Conservation (phyloP, 805 yeast species). For the Saturnispora silvae region DNA sequence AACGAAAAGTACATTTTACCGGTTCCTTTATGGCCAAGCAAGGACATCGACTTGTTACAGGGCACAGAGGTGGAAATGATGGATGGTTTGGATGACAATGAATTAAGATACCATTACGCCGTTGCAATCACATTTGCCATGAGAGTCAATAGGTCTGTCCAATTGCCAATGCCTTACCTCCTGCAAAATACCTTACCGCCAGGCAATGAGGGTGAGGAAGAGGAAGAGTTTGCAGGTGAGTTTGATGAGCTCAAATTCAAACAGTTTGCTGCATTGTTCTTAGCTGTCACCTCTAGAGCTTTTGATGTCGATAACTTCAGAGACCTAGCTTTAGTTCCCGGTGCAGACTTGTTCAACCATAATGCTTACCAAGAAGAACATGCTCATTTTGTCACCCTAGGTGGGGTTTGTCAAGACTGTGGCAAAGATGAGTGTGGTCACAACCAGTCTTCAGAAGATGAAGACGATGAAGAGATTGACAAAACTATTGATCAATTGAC, state of each 20-base stretch:
- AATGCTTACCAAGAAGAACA: conserved; percentile 39
- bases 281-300: conserved; percentile 64
- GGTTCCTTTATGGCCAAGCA: conserved; percentile 53
- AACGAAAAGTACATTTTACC: conserved; percentile 35
- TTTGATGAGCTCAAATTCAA: conserved; percentile 24
- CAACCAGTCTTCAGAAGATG: conserved; percentile 21
- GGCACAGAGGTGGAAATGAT: conserved; percentile 55
- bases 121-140: conserved; percentile 35
- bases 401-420: conserved; percentile 27
- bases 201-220: conserved; percentile 3
- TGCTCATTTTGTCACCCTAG: conserved; percentile 53
- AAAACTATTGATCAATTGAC: conserved; percentile 16
- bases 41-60: conserved; percentile 34
- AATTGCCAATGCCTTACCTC: conserved; percentile 28
- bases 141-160: conserved; percentile 13
- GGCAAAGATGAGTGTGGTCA: conserved; percentile 27
- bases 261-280: conserved; percentile 46
- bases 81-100: conserved; percentile 45
- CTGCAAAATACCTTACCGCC: conserved; percentile 6
- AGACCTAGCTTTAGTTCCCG: conserved; percentile 73
- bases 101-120: conserved; percentile 30
- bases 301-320: conserved; percentile 72
- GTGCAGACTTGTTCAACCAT: conserved; percentile 86
- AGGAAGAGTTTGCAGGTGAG: not conserved
- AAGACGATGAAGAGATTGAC: conserved; percentile 14